phyloP scores from a whole-genome alignment of 805 yeast species.

The Candida glaebosa region DNA sequence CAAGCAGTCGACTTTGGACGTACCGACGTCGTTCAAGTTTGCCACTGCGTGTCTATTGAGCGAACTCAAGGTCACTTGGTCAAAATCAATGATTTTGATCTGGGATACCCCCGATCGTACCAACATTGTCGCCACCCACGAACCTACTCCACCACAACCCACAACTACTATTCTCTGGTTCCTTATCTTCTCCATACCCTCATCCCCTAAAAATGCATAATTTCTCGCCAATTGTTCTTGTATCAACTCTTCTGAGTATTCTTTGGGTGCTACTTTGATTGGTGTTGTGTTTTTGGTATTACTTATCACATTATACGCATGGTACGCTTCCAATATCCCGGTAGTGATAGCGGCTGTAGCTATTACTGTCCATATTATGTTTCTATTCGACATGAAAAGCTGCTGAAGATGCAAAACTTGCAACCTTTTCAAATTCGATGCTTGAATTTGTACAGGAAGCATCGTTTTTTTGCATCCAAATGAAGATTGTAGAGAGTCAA shows the following conservation, averaged over 20 bases:
- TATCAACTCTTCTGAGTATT: constrained; percentile 61
- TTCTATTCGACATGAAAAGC: constrained; percentile 9
- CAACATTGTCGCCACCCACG: constrained; percentile 90
- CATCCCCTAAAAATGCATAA: constrained; percentile 85
- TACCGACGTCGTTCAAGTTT: constrained; percentile 86
- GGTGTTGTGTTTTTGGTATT: background rate
- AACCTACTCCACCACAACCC: constrained; percentile 99
- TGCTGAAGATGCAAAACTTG: background rate
- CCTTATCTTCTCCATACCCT: constrained; percentile 74
- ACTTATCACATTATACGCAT: constrained; percentile 15
- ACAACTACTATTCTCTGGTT: constrained; percentile 69
- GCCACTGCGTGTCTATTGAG: constrained; percentile 95
- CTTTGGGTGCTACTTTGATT: constrained; percentile 5
- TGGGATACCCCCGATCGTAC: constrained; percentile 86
- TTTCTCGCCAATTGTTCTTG: constrained; percentile 92
- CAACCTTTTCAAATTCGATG: constrained; percentile 3
- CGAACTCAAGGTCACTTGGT: constrained; percentile 90
- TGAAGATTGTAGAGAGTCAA: too few relatives aligned
- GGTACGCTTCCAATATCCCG: constrained; percentile 34
- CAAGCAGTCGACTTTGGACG: constrained; percentile 80
- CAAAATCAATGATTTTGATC: constrained; percentile 84
- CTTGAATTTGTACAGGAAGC: background rate
- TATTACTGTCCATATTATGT: constrained; percentile 16
- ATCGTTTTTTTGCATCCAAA: constrained; percentile 5
- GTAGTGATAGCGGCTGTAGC: constrained; percentile 33